phyloP scores from a whole-genome alignment of 2,329 filamentous ascomycete genomes.

The Cladosporium sp. region DNA sequence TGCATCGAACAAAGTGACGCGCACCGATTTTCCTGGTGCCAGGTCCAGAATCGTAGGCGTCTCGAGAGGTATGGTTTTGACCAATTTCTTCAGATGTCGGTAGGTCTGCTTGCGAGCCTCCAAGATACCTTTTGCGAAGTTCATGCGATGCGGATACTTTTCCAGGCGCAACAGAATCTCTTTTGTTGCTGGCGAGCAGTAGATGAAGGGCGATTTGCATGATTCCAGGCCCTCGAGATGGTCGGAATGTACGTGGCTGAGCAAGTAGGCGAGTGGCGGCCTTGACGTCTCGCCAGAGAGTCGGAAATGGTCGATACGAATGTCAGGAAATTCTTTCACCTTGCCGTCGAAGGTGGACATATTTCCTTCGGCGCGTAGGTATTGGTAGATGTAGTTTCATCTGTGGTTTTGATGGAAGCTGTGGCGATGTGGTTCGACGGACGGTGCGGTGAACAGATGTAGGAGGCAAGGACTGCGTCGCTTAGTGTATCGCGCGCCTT shows the following conservation, averaged over 20 bases:
- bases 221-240: constrained; percentile 78
- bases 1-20: constrained; percentile 81
- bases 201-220: constrained; percentile 76
- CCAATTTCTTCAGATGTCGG: constrained; percentile 65
- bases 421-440: too few species aligned
- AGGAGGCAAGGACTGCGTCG: too few species aligned
- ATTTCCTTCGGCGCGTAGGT: neutral
- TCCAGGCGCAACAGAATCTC: constrained; percentile 77
- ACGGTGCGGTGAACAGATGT: too few species aligned
- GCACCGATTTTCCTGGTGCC: constrained; percentile 61
- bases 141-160: constrained; percentile 73
- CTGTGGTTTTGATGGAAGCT: neutral
- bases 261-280: constrained; percentile 75
- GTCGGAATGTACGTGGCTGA: constrained; percentile 90
- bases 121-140: constrained; percentile 71
- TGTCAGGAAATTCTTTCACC: constrained; percentile 72
- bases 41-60: constrained; percentile 76
- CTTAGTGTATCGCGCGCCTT: too few species aligned
- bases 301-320: constrained; percentile 82
- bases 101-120: constrained; percentile 73
- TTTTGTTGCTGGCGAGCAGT: constrained; percentile 79
- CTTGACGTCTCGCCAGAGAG: constrained; percentile 38
- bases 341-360: constrained; percentile 79
- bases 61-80: constrained; percentile 78
- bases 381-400: constrained; percentile 4